Evolutionary conservation across 1,284 basidiomycete genomes (phyloP).

Genomic region (Rugosomyces carneus): DNA sequence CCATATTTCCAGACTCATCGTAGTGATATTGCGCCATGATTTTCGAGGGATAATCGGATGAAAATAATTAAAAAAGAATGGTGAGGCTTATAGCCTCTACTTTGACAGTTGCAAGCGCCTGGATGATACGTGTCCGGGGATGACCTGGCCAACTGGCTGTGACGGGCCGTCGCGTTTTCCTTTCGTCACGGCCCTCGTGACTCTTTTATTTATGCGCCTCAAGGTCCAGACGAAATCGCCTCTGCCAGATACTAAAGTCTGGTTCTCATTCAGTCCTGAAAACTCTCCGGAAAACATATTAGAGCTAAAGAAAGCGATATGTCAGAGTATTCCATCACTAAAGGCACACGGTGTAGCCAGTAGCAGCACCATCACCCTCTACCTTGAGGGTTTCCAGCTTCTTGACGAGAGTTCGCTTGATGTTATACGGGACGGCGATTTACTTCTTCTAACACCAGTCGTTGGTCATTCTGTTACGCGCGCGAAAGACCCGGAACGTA

Average conservation of each 20-base stretch:
- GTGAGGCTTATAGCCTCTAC: neutral
- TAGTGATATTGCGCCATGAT: constrained; percentile 54
- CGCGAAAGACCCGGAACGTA: neutral
- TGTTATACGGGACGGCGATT: constrained; percentile 36
- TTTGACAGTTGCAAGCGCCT: neutral
- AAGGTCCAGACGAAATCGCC: constrained; percentile 32
- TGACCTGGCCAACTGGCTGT: constrained; percentile 14
- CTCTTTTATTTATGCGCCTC: constrained; percentile 26
- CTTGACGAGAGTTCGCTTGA: constrained; percentile 29
- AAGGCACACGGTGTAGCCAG: constrained; percentile 17
- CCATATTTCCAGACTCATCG: constrained; percentile 86
- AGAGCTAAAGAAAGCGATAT: constrained; percentile 29
- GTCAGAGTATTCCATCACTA: constrained; percentile 24
- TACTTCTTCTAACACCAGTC: constrained; percentile 26
- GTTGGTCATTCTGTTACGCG: neutral
- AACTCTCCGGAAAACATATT: constrained; percentile 20
- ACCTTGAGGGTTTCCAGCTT: constrained; percentile 36
- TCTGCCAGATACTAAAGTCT: constrained; percentile 34
- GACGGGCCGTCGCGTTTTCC: constrained; percentile 8
- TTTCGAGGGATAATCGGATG: neutral
- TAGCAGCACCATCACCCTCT: constrained; percentile 22
- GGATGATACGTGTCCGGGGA: constrained; percentile 15
- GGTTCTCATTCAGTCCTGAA: constrained; percentile 30
- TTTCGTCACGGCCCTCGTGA: neutral
- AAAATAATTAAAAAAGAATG: neutral